Conservation (phyloP, 1,284 basidiomycete species). For the Austropuccinia psidii region DNA sequence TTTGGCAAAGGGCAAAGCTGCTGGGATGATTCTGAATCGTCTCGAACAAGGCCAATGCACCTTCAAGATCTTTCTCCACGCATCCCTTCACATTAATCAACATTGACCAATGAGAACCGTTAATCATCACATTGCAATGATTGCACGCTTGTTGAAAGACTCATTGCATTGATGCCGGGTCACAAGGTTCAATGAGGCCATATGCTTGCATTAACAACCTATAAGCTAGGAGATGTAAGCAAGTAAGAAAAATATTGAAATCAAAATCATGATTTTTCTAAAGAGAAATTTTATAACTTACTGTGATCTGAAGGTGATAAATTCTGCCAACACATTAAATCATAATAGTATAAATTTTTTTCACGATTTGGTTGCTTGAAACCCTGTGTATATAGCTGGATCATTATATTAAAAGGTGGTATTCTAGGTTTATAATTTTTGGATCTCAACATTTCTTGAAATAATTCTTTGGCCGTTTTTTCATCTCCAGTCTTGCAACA, state of each 20-base stretch:
- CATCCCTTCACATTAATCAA: conserved; percentile 87
- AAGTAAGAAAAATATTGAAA: not conserved
- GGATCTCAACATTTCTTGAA: conserved; percentile 66
- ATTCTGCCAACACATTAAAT: conserved; percentile 58
- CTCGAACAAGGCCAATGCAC: conserved; percentile 70
- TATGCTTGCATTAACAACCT: conserved; percentile 80
- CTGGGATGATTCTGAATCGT: conserved; percentile 53
- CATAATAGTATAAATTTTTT: conserved; percentile 67
- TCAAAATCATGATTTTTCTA: not conserved
- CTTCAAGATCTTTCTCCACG: conserved; percentile 66
- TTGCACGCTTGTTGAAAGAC: conserved; percentile 60
- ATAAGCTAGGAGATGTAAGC: conserved; percentile 32
- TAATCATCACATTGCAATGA: conserved; percentile 57
- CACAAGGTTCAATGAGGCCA: conserved; percentile 74
- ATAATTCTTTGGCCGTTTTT: conserved; percentile 65
- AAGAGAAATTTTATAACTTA: conserved; percentile 57
- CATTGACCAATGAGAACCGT: conserved; percentile 82
- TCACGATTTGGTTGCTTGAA: conserved; percentile 71
- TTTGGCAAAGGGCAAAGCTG: not conserved
- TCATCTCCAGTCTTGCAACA: conserved; percentile 90
- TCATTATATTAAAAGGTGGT: conserved; percentile 97
- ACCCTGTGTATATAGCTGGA: conserved; percentile 79
- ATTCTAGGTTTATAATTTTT: conserved; percentile 75
- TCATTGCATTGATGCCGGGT: conserved; percentile 65
- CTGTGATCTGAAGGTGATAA: conserved; percentile 78